phyloP scores from a whole-genome alignment of 2,329 filamentous ascomycete genomes.

The Pseudocercospora pini-densiflorae region DNA sequence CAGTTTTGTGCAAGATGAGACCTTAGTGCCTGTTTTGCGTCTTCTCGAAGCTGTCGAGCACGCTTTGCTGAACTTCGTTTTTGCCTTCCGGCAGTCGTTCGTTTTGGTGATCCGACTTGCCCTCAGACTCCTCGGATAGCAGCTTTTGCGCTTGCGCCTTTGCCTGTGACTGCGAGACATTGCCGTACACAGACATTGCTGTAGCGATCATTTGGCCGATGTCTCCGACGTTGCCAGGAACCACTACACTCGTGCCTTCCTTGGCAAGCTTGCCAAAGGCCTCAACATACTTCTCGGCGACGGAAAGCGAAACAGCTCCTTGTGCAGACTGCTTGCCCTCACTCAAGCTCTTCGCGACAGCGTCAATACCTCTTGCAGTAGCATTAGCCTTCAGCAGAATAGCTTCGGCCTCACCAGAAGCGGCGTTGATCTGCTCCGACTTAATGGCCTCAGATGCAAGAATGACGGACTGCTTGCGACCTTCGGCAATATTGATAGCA shows the following conservation, averaged over 20 bases:
- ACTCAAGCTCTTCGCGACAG: conserved; percentile 67
- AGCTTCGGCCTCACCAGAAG: conserved; percentile 90
- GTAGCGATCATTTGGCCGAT: conserved; percentile 97
- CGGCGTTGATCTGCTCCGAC: conserved; percentile 90
- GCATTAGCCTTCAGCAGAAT: conserved; percentile 85
- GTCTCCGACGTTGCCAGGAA: conserved; percentile 96
- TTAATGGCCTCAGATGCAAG: conserved; percentile 90
- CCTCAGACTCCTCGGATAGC: conserved; percentile 19
- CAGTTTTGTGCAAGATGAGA: background rate
- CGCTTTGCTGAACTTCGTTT: conserved; percentile 43
- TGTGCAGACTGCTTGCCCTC: conserved; percentile 76
- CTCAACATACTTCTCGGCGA: conserved; percentile 98
- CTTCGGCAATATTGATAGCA: conserved; percentile 98
- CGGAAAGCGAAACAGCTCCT: conserved; percentile 80
- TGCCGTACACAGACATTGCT: conserved; percentile 92
- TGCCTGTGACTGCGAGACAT: conserved; percentile 81
- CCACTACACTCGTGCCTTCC: conserved; percentile 93
- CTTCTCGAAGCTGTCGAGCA: conserved; percentile 47
- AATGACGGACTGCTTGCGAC: conserved; percentile 95
- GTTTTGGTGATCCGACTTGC: conserved; percentile 6
- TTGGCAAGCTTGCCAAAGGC: conserved; percentile 91
- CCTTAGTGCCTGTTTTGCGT: conserved; percentile 42
- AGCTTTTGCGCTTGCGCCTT: conserved; percentile 64
- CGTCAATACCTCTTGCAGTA: conserved; percentile 85
- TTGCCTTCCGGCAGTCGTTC: conserved; percentile 24